phyloP scores from a whole-genome alignment of 176 grass and related monocot genomes.

The Oryza meridionalis region DNA sequence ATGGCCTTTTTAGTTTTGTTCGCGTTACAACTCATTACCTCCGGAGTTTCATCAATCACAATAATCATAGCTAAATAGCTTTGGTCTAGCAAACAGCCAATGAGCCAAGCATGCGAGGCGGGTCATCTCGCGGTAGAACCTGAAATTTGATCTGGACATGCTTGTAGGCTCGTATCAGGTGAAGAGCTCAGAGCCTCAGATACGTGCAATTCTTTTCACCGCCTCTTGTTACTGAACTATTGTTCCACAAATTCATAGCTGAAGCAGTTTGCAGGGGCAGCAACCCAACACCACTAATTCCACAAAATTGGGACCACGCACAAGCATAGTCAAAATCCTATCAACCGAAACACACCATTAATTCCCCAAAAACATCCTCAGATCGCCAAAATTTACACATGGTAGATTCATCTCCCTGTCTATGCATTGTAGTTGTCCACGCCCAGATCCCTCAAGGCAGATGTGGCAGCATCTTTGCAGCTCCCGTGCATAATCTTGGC shows the following conservation, averaged over 20 bases:
- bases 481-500: constrained; percentile 67
- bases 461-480: constrained; percentile 90
- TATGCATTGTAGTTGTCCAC: constrained; percentile 85
- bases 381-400: not conserved
- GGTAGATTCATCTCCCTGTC: not conserved
- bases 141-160: not conserved
- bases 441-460: constrained; percentile 84
- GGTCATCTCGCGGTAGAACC: no score
- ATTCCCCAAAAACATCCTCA: not conserved
- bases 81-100: no score
- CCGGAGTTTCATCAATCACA: not conserved
- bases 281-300: not conserved
- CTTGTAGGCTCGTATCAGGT: not conserved
- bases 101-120: no score
- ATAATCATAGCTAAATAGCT: not conserved
- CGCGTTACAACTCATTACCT: not conserved
- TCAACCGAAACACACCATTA: not conserved
- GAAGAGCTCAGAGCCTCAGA: not conserved
- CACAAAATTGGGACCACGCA: not conserved
- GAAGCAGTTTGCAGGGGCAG: not conserved
- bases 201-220: not conserved
- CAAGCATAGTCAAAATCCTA: constrained; percentile 14
- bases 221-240: not conserved
- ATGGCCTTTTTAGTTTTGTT: not conserved
- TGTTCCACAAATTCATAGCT: not conserved